Conservation (phyloP, 371 early-diverging fungal species). For the Haplosporangium sp. region DNA sequence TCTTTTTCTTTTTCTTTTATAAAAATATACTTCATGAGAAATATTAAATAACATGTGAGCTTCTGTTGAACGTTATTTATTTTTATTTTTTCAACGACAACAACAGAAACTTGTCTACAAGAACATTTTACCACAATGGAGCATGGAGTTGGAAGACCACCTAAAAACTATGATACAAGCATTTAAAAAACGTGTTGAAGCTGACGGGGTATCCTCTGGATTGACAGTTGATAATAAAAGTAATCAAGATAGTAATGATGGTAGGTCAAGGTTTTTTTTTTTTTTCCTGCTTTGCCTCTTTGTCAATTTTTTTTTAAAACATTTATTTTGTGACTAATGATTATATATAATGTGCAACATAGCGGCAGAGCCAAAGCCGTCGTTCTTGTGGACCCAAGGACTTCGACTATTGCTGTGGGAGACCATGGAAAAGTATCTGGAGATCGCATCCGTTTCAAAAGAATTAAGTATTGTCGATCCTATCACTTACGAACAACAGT, state of each 20-base stretch:
- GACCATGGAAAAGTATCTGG: constrained; percentile 31
- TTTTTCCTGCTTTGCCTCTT: background rate
- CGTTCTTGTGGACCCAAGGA: constrained; percentile 22
- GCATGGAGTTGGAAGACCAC: constrained; percentile 7
- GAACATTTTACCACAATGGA: constrained; percentile 35
- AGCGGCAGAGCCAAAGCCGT: background rate
- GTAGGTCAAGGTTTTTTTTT: background rate
- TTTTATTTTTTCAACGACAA: background rate
- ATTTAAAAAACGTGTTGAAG: constrained; percentile 4
- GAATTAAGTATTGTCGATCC: constrained; percentile 15
- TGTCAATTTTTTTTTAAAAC: too few species aligned
- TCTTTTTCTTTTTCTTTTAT: background rate
- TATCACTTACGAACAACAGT: background rate
- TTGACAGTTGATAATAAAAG: background rate
- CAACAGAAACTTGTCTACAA: constrained; percentile 34
- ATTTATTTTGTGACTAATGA: background rate
- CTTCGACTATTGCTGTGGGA: constrained; percentile 35
- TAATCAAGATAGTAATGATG: background rate
- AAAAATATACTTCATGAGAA: background rate
- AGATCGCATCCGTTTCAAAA: constrained; percentile 10
- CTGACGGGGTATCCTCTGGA: background rate
- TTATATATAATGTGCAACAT: background rate
- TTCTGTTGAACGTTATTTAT: too few species aligned
- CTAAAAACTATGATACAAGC: constrained; percentile 2
- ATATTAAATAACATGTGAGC: too few species aligned